Evolutionary conservation across 768 basidiomycete species (phyloP).

Genomic region (Naganishia friedmannii): DNA sequence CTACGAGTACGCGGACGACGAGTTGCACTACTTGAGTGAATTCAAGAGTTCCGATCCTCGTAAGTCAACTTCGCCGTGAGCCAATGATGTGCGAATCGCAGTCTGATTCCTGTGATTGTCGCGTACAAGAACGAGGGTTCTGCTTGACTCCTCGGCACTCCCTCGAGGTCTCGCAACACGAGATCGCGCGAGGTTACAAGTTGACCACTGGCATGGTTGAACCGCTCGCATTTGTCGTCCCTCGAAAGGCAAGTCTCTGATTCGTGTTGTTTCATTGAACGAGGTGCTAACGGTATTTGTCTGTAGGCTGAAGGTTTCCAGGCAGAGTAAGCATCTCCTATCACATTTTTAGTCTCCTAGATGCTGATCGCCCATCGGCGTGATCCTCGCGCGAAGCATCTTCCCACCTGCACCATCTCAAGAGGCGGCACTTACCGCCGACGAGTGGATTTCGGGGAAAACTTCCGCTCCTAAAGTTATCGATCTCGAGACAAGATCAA

Average conservation of each 20-base stretch:
- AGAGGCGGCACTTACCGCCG: slow-evolving; percentile 73
- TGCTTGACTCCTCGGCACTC: slow-evolving; percentile 91
- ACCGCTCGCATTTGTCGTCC: slow-evolving; percentile 91
- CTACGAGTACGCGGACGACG: slow-evolving; percentile 89
- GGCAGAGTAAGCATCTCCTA: slow-evolving; percentile 59
- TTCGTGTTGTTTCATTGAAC: too few relatives aligned
- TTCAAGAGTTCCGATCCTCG: slow-evolving; percentile 84
- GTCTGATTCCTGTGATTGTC: neutral
- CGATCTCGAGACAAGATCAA: slow-evolving; percentile 67
- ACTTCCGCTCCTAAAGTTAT: slow-evolving; percentile 72
- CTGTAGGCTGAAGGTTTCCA: slow-evolving; percentile 87
- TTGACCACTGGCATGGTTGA: slow-evolving; percentile 70
- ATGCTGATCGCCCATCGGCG: neutral
- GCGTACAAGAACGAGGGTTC: slow-evolving; percentile 73
- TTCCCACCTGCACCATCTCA: slow-evolving; percentile 84
- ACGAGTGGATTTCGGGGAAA: slow-evolving; percentile 84
- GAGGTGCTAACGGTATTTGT: neutral
- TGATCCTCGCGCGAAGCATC: slow-evolving; percentile 56
- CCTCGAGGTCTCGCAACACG: slow-evolving; percentile 82
- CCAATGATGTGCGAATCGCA: neutral
- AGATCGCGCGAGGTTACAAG: slow-evolving; percentile 93
- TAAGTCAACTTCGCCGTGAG: slow-evolving; percentile 29
- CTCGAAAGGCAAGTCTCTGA: slow-evolving; percentile 66
- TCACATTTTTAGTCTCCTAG: neutral
- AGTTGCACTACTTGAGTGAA: slow-evolving; percentile 67